Conservation (phyloP, 805 yeast species). For the Jamesozyma rosinii region DNA sequence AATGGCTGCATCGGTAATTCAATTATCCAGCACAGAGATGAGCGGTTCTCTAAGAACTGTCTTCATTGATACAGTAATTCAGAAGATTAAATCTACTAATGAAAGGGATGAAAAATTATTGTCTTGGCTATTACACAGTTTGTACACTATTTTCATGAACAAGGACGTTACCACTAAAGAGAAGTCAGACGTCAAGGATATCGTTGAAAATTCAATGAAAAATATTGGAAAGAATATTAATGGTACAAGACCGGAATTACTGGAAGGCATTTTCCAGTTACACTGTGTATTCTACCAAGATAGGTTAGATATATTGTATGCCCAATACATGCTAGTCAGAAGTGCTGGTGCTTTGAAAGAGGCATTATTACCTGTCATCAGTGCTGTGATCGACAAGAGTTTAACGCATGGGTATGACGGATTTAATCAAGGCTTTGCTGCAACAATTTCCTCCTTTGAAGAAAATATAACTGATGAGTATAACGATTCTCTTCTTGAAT, state of each 20-base stretch:
- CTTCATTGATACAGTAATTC: slow-evolving; percentile 1
- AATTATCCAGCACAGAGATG: slow-evolving; percentile 1
- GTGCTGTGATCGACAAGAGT: slow-evolving; percentile 8
- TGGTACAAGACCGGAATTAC: slow-evolving; percentile 7
- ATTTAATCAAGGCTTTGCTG: slow-evolving; percentile 16
- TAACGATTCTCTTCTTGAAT: slow-evolving; percentile 15
- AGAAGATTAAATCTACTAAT: neutral
- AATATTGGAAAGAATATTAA: neutral
- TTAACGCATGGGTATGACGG: neutral
- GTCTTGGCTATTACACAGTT: slow-evolving; percentile 29
- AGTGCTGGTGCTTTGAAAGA: slow-evolving; percentile 11
- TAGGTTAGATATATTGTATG: slow-evolving; percentile 24
- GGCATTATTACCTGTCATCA: slow-evolving; percentile 17
- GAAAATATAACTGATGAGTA: slow-evolving; percentile 2
- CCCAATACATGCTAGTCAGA: slow-evolving; percentile 32
- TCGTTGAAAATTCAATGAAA: neutral
- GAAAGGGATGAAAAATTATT: neutral
- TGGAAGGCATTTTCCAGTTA: slow-evolving; percentile 26
- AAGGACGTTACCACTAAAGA: neutral
- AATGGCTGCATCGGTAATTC: slow-evolving; percentile 11
- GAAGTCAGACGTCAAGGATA: neutral
- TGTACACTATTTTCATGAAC: slow-evolving; percentile 16
- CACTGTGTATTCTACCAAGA: slow-evolving; percentile 11
- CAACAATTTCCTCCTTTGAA: slow-evolving; percentile 10
- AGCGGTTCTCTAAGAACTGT: neutral